Evolutionary conservation across 257 asterid species (phyloP), one percentile per base, ranked within the genome.

Genomic region (Solanum rostratum): DNA sequence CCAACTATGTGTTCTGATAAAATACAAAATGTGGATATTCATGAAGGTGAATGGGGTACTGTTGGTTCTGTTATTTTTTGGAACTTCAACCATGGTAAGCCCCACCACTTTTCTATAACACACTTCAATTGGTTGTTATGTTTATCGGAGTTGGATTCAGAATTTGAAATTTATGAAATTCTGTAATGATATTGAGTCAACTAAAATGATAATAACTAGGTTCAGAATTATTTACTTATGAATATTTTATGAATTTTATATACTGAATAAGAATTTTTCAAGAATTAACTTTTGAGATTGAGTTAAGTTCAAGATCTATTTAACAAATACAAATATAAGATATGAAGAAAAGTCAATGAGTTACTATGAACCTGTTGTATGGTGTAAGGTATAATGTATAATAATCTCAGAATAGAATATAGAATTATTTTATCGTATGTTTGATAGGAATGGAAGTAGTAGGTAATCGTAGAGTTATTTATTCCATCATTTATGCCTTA

Each of bases 21-120:
- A 41, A 1, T 81, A 24, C 84, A 81, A 10, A 63, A 63, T 19
- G 69, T 59, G 4, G 84, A 81, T 3, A n/a, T 81, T 41, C 70
- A 53, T n/a, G 84, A 81, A 63, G 84, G 84, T 59, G 84, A 59
- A 18, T 81, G 69, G 54, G 84, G 84, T 10, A 41, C 69, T 0
- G 74, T 81, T 41, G 84, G 84, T 4, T 53, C 84, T 45, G 37
- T 81, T 3, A 81, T 81, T 1, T 59, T 59, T 41, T 81, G 74
- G 84, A 81, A 55, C 12, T 81, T 12, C 22, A 59, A 20, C 2
- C 84, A 81, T 39, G 74, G 84, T 81, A 59, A 43, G 84, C 8
- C 7, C 4, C 79, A 50, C 29, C 18, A 52, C 1, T 79, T 24
- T 39, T 9, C 15, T 22, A 4, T 11, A 22, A 3, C n/a, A 5